phyloP scores from a whole-genome alignment of 768 basidiomycete species.

The Lactarius hengduanensis region DNA sequence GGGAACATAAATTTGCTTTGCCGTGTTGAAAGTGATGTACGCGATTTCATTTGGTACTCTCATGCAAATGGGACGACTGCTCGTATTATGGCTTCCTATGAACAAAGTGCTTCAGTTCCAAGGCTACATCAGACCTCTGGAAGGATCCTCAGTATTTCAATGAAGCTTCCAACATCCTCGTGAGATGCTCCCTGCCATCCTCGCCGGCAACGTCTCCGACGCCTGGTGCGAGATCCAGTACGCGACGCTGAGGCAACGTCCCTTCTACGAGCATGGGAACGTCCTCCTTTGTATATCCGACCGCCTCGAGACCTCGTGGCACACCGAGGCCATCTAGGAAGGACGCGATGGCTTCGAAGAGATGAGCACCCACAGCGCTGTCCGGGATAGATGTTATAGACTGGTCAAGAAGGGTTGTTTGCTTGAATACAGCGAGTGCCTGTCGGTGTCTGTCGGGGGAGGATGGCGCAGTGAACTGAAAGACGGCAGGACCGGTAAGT shows the following conservation, averaged over 20 bases:
- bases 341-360: slow-evolving; percentile 83
- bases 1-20: slow-evolving; percentile 42
- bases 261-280: slow-evolving; percentile 81
- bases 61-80: slow-evolving; percentile 30
- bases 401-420: slow-evolving; percentile 62
- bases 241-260: slow-evolving; percentile 87
- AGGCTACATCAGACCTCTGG: neutral
- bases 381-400: slow-evolving; percentile 73
- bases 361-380: slow-evolving; percentile 69
- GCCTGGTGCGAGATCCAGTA: slow-evolving; percentile 89
- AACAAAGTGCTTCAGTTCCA: neutral
- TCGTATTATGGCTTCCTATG: slow-evolving; percentile 1
- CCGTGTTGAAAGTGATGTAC: slow-evolving; percentile 60
- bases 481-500: slow-evolving; percentile 89
- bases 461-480: slow-evolving; percentile 94
- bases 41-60: slow-evolving; percentile 58
- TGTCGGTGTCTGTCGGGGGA: slow-evolving; percentile 89
- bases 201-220: slow-evolving; percentile 80
- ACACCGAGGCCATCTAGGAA: slow-evolving; percentile 86
- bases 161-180: slow-evolving; percentile 75
- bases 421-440: slow-evolving; percentile 79
- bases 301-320: slow-evolving; percentile 79
- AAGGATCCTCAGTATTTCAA: slow-evolving; percentile 61
- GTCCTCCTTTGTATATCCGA: slow-evolving; percentile 72
- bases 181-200: slow-evolving; percentile 81